Percentiles rank a stretch among this genome's conserved stretches.
These are phyloP conservation scores for Lasiosphaeriaceae sp. DNA, from an alignment of 495 filamentous ascomycete genomes.

Conservation along the genomic window DNA sequence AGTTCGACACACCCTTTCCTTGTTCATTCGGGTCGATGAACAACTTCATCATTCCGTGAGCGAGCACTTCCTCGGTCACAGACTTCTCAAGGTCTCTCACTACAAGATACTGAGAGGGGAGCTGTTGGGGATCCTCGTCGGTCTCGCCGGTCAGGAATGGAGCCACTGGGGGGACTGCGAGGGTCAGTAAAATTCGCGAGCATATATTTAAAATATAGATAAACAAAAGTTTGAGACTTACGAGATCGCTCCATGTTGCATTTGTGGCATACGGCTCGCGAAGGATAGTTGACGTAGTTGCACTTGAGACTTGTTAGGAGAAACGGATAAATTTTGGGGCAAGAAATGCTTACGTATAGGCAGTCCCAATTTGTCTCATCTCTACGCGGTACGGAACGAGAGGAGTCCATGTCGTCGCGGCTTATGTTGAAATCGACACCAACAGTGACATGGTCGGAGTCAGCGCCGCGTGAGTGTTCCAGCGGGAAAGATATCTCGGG, in stretches of 20 bases:
- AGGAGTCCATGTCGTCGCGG: slow-evolving; percentile 54
- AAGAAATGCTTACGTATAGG: slow-evolving; percentile 46
- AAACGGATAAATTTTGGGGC: neutral
- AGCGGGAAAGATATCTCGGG: slow-evolving; percentile 52
- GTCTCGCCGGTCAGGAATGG: slow-evolving; percentile 64
- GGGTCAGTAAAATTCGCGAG: too few species aligned
- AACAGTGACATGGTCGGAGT: slow-evolving; percentile 48
- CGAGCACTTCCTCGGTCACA: slow-evolving; percentile 73
- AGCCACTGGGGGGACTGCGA: slow-evolving; percentile 5
- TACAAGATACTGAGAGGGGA: slow-evolving; percentile 77
- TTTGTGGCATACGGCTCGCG: slow-evolving; percentile 66
- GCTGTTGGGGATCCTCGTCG: slow-evolving; percentile 70
- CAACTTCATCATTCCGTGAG: slow-evolving; percentile 75
- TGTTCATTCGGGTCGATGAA: slow-evolving; percentile 49
- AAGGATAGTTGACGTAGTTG: slow-evolving; percentile 65
- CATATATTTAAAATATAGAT: too few species aligned
- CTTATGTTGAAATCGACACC: slow-evolving; percentile 58
- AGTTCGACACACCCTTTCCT: slow-evolving; percentile 34
- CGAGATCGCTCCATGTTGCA: slow-evolving; percentile 69
- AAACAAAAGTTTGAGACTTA: too few species aligned
- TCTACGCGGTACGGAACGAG: slow-evolving; percentile 38
- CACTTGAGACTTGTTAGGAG: slow-evolving; percentile 48
- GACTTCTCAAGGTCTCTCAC: slow-evolving; percentile 70
- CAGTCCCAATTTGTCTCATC: slow-evolving; percentile 76
- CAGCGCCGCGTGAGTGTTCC: slow-evolving; percentile 27